A percentile compares a stretch with the other conserved stretches of the same genome.
These are phyloP conservation scores for Xylaria telfairii DNA, from an alignment of 495 filamentous ascomycete genomes.

Conservation along the genomic window DNA sequence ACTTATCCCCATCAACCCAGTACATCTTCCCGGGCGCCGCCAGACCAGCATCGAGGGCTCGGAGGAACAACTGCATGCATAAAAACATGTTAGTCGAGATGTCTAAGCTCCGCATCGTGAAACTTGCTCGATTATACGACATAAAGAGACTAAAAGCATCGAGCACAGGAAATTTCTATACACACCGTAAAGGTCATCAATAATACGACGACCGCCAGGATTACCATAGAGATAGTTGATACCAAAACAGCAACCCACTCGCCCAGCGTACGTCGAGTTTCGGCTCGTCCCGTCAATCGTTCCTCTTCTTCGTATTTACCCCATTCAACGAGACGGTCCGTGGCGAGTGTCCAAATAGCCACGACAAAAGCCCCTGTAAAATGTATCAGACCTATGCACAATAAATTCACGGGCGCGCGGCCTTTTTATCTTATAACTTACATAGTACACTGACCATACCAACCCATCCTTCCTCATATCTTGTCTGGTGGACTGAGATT, in stretches of 20 bases:
- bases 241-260: constrained; percentile 86
- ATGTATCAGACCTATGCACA: constrained; percentile 62
- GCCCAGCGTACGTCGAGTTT: constrained; percentile 77
- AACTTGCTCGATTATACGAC: too few relatives aligned
- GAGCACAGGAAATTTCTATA: too few relatives aligned
- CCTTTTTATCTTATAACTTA: constrained; percentile 62
- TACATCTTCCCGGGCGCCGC: constrained; percentile 72
- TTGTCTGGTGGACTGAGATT: constrained; percentile 69
- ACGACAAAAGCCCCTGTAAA: constrained; percentile 56
- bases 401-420: constrained; percentile 48
- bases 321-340: constrained; percentile 76
- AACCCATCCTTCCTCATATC: constrained; percentile 87
- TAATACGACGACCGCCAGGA: constrained; percentile 68
- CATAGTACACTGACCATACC: constrained; percentile 85
- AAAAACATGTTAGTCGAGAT: too few relatives aligned
- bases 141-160: too few relatives aligned
- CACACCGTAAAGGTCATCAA: constrained; percentile 71
- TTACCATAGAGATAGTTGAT: constrained; percentile 70
- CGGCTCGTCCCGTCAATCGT: constrained; percentile 85
- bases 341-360: constrained; percentile 48
- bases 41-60: constrained; percentile 75
- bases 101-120: too few relatives aligned
- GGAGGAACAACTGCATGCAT: constrained; percentile 74
- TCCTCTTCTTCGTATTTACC: constrained; percentile 93
- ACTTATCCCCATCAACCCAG: constrained; percentile 76